Percentiles rank a stretch among this genome's conserved stretches.
Conservation (phyloP, 2,329 filamentous ascomycete species). For the Calycina herbarum region DNA sequence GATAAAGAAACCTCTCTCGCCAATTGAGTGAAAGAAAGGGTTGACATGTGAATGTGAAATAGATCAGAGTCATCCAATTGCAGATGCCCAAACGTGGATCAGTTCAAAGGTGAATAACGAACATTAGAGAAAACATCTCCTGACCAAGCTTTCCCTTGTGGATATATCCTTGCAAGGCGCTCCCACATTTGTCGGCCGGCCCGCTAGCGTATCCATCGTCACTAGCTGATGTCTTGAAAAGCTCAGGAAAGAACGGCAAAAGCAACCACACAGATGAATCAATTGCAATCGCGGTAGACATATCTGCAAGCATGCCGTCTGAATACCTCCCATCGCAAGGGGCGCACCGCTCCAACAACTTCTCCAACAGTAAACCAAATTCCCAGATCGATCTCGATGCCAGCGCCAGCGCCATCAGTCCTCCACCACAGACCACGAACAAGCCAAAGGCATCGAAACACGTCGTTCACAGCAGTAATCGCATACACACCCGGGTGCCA, state of each 20-base stretch:
- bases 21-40: neutral
- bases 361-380: conserved; percentile 19
- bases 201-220: conserved; percentile 4
- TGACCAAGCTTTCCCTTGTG: neutral
- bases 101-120: neutral
- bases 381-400: conserved; percentile 22
- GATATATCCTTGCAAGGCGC: neutral
- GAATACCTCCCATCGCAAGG: conserved; percentile 27
- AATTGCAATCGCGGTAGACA: conserved; percentile 21
- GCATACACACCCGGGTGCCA: conserved; percentile 32
- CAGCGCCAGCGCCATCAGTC: conserved; percentile 22
- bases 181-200: neutral
- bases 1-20: neutral
- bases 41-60: neutral
- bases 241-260: conserved; percentile 8
- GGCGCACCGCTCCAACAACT: conserved; percentile 30
- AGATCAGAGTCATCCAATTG: neutral
- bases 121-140: neutral
- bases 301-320: conserved; percentile 30
- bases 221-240: neutral
- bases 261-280: conserved; percentile 17
- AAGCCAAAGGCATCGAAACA: conserved; percentile 34
- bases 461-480: conserved; percentile 31
- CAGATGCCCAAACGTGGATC: neutral
- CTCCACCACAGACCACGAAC: conserved; percentile 32